Conservation (phyloP, 768 basidiomycete species). For the Polyporus arcularius region DNA sequence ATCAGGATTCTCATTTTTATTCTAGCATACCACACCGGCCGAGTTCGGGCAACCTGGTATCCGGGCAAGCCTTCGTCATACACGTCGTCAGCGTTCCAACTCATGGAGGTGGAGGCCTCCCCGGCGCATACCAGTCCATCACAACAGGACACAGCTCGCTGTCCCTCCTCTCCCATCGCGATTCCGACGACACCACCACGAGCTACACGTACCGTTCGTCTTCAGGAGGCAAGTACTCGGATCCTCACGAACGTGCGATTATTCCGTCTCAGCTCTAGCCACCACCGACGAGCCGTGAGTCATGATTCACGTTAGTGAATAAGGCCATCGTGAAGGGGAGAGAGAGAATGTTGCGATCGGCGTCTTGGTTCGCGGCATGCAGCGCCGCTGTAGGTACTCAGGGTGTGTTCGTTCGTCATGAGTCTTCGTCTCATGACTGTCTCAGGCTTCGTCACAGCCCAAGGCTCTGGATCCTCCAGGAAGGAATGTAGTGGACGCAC, state of each 20-base stretch:
- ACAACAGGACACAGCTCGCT: too few species aligned
- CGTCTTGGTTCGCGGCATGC: neutral
- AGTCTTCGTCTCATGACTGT: neutral
- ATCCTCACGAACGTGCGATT: slow-evolving; percentile 17
- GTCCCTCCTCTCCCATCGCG: neutral
- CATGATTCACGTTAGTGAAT: neutral
- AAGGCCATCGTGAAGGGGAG: neutral
- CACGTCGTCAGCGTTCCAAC: neutral
- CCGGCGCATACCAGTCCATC: too few species aligned
- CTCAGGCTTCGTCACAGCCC: neutral
- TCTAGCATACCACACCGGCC: neutral
- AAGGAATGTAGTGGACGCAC: neutral
- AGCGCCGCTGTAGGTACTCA: neutral
- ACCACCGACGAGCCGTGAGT: neutral
- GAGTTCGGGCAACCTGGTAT: neutral
- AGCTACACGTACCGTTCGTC: neutral
- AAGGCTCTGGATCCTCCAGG: neutral
- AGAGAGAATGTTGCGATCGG: slow-evolving; percentile 3
- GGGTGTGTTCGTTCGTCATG: neutral
- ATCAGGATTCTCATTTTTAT: neutral
- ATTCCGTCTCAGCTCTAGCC: neutral
- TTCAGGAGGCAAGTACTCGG: neutral
- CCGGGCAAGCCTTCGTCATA: neutral
- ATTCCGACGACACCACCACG: neutral
- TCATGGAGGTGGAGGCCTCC: neutral